Base-by-base conservation (phyloP, 1,284 basidiomycete genomes). In the Melampsora americana region DNA sequence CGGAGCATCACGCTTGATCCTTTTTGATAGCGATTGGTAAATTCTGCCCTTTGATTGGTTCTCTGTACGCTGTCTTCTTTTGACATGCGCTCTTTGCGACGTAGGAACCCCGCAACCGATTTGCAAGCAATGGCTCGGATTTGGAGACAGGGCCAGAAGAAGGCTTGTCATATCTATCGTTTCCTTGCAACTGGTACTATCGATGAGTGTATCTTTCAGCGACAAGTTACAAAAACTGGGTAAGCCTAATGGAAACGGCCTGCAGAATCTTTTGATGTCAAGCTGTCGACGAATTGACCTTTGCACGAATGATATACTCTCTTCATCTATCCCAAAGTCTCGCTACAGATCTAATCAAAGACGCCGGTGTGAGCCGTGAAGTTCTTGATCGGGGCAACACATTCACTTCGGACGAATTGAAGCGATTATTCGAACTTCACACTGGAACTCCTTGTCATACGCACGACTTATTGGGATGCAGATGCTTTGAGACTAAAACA, bases 51-150 rank as follows among this genome's bases (percentile, higher is more conserved):
- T 7, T 48, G 2, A 4, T 5, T 20, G 2, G 46, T 66, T 39
- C 23, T 66, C 18, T 66, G 7, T 16, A 23, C 14, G 20, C 32
- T 46, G 26, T 5, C n/a, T 46, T 35, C 32, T 14, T 39, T 12
- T 46, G 23, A n/a, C n/a, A 32, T 11, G 5, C 28, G 35, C 35
- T 50, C 48, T 20, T 60, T 32, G 23, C 26, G 18, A 5, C 23
- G 48, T n/a, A 75, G 72, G 72, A 75, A 84, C 60, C 83, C 83
- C 0, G 84, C 85, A 1, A 85, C 84, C 80, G 95, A 99, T 83
- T 84, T 94, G 20, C 95, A 99, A 83, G 92, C 95, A 0, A 99
- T 99, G 95, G 95, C 94, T 69, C 89, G 96, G 66, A 97, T 75
- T 50, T 75, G 72, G 72, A 59, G 72, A 50, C 95, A 99, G 83